phyloP scores from a whole-genome alignment of 2,329 filamentous ascomycete genomes.

The Cercospora zeina region DNA sequence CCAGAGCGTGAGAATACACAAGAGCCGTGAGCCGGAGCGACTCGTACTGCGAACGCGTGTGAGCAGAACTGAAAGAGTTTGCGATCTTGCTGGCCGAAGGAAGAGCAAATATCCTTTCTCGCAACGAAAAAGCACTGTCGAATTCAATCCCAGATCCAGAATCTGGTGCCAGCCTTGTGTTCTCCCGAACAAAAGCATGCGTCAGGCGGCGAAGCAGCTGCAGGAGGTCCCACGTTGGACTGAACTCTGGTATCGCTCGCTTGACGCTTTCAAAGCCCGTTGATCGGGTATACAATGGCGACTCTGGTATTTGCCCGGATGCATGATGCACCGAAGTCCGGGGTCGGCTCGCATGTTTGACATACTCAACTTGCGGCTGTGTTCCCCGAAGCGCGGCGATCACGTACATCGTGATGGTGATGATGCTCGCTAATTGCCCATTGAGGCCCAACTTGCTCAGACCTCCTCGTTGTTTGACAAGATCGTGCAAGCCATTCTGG shows the following conservation, averaged over 20 bases:
- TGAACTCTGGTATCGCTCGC: constrained; percentile 17
- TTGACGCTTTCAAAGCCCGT: constrained; percentile 26
- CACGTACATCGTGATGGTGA: constrained; percentile 34
- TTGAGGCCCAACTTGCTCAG: constrained; percentile 34
- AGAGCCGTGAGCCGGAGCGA: constrained; percentile 34
- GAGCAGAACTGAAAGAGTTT: constrained; percentile 21
- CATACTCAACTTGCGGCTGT: constrained; percentile 25
- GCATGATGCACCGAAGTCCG: constrained; percentile 16
- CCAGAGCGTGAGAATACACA: constrained; percentile 36
- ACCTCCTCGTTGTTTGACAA: constrained; percentile 37
- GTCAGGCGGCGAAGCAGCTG: constrained; percentile 26
- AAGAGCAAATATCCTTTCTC: constrained; percentile 26
- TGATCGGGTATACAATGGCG: constrained; percentile 27
- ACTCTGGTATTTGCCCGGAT: constrained; percentile 26
- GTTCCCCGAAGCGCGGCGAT: constrained; percentile 29
- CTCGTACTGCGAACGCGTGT: constrained; percentile 34
- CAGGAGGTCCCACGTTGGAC: constrained; percentile 24
- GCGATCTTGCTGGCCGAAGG: constrained; percentile 13
- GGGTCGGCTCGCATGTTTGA: constrained; percentile 22
- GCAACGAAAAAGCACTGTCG: constrained; percentile 11
- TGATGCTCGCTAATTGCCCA: constrained; percentile 32
- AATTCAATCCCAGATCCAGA: background rate
- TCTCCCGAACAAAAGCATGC: constrained; percentile 21
- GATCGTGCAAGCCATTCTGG: constrained; percentile 34
- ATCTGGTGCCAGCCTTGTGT: background rate